Evolutionary conservation across 495 filamentous ascomycete species (phyloP).

Genomic region (Cercophora sp.): DNA sequence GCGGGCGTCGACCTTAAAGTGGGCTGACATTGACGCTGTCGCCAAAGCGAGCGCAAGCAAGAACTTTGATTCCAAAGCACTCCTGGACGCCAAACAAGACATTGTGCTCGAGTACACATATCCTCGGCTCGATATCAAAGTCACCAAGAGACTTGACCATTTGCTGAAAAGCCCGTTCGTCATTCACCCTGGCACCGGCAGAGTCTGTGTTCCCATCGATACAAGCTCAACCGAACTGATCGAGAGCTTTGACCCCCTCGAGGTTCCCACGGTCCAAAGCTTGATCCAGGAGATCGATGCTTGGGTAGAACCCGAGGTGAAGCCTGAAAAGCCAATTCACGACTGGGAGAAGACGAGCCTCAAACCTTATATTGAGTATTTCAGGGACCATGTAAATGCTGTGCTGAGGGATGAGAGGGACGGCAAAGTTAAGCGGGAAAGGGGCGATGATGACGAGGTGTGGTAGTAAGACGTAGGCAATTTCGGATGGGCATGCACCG

Average conservation of each 20-base stretch:
- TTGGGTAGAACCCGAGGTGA: conserved; percentile 49
- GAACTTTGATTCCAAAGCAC: conserved; percentile 56
- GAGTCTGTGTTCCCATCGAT: conserved; percentile 94
- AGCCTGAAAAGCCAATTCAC: conserved; percentile 44
- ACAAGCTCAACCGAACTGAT: conserved; percentile 50
- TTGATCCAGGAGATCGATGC: conserved; percentile 76
- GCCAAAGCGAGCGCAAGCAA: conserved; percentile 69
- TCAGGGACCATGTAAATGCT: conserved; percentile 71
- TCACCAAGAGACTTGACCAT: conserved; percentile 96
- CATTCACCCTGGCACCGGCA: conserved; percentile 88
- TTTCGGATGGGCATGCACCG: background rate
- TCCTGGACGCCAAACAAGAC: conserved; percentile 90
- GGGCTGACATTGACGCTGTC: conserved; percentile 85
- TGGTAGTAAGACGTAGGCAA: background rate
- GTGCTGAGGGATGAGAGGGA: conserved; percentile 78
- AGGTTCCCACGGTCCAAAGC: conserved; percentile 79
- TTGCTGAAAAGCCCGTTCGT: conserved; percentile 95
- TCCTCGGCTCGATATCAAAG: conserved; percentile 92
- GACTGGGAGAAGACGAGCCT: conserved; percentile 98
- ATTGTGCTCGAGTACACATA: conserved; percentile 96
- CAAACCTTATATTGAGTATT: conserved; percentile 87
- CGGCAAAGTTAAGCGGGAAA: conserved; percentile 68
- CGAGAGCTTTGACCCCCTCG: conserved; percentile 80
- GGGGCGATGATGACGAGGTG: conserved; percentile 37
- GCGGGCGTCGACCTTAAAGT: conserved; percentile 72